These are phyloP conservation scores for Batkoa obscura DNA, from an alignment of 371 early-diverging fungal species.

Conservation along the genomic window DNA sequence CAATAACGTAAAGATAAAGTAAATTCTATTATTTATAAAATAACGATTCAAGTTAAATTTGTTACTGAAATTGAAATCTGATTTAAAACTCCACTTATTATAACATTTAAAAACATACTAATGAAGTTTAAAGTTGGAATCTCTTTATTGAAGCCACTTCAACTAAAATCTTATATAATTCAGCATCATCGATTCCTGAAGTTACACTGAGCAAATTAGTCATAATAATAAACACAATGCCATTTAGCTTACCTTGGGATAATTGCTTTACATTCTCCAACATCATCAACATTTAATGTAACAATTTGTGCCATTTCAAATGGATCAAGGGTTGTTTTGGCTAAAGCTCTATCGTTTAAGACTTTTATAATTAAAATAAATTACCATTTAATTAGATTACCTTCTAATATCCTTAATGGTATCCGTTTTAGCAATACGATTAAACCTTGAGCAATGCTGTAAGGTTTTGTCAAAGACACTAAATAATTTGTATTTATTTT, in stretches of 20 bases:
- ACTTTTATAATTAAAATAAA: neutral
- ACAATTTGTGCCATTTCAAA: slow-evolving; percentile 2
- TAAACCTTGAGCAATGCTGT: neutral
- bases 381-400: neutral
- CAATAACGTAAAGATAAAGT: too few relatives aligned
- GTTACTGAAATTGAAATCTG: too few relatives aligned
- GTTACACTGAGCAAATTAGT: neutral
- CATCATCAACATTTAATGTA: neutral
- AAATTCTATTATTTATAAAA: too few relatives aligned
- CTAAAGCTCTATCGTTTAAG: neutral
- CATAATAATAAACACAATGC: neutral
- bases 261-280: neutral
- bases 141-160: neutral
- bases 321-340: neutral
- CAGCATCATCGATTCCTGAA: neutral
- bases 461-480: neutral
- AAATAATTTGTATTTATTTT: neutral
- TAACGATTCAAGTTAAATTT: too few relatives aligned
- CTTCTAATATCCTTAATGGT: neutral
- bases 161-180: neutral
- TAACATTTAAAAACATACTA: too few relatives aligned
- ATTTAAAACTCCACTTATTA: too few relatives aligned
- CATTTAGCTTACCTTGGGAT: neutral
- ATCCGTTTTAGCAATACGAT: neutral
- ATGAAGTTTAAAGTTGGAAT: neutral